A percentile compares a stretch with the other conserved stretches of the same genome.
phyloP scores from a whole-genome alignment of 176 grass and related monocot genomes.

The Paspalum notatum region DNA sequence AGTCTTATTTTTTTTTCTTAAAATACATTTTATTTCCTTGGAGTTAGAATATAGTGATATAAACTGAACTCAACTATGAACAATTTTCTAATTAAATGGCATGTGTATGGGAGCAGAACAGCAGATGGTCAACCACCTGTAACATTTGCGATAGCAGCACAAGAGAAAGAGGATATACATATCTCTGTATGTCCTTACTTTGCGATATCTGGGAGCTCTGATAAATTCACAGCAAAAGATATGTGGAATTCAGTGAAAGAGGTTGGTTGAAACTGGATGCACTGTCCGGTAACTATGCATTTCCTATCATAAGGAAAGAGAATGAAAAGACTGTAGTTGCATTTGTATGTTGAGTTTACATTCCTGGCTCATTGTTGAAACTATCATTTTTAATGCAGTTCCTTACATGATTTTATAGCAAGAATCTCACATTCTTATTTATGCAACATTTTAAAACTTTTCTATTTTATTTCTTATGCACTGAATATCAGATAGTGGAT shows the following conservation, averaged over 20 bases:
- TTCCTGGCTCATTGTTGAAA: neutral
- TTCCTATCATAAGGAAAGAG: neutral
- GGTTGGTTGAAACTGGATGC: constrained; percentile 48
- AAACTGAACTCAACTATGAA: neutral
- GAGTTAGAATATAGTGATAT: constrained; percentile 16
- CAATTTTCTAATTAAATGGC: neutral
- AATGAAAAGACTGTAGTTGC: neutral
- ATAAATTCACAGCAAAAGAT: constrained; percentile 82
- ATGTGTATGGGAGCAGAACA: constrained; percentile 60
- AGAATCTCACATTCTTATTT: neutral
- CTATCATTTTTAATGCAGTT: constrained; percentile 12
- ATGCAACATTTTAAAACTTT: neutral
- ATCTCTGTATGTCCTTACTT: constrained; percentile 90
- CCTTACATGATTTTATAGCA: neutral
- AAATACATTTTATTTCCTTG: constrained; percentile 8
- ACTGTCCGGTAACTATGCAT: neutral
- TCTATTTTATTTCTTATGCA: constrained; percentile 24
- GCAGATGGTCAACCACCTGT: constrained; percentile 74
- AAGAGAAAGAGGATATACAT: constrained; percentile 67
- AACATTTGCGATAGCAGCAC: constrained; percentile 88
- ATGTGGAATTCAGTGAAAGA: constrained; percentile 93
- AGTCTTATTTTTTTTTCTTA: neutral
- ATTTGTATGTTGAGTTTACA: constrained; percentile 16
- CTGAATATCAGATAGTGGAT: constrained; percentile 12
- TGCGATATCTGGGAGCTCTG: constrained; percentile 68